Base-by-base conservation (phyloP, 257 asterid species). In the Cinchona pubescens region DNA sequence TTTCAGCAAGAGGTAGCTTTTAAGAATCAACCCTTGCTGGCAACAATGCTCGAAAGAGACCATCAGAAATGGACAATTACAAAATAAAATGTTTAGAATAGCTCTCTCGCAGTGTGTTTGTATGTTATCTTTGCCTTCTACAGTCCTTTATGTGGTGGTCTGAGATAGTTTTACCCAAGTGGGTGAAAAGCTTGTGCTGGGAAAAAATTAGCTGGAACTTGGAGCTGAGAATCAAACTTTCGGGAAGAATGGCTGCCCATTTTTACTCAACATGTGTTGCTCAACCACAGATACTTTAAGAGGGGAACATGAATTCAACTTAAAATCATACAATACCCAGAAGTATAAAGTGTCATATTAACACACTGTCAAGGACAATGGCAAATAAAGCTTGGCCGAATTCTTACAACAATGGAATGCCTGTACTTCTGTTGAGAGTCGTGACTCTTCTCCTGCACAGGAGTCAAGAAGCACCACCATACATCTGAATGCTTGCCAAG, bases 191-290 rank as follows among this genome's bases (percentile, higher is more conserved):
- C 40, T 16, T 49, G 49, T 21, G 4, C 12, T 37, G 40, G 40
- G 13, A 60, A 9, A 71, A 53, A 48, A 53, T n/a, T 70, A 55
- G 51, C 63, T 71, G 30, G 37, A 70, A 32, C 74, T 49, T 19
- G 49, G 49, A 71, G 49, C 7, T 21, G 64, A 71, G 38, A 29
- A 3, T 60, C 29, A 38, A 23, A 56, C 61, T 16, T 23, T 30
- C 51, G 53, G 64, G 25, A 51, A 59, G 21, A 71, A n/a, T 18
- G n/a, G 14, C 7, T 34, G 42, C 19, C 48, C 75, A n/a, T 14
- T 15, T 34, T 32, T 34, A 48, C n/a, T 34, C 2, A 32, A 69
- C 15, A 11, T 8, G 23, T 7, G 45, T 49, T 38, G 12, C 49
- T 32, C 30, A 23, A 16, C 34, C 34, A n/a, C 15, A n/a, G 15